These are phyloP conservation scores for Fagopyrum homotropicum DNA, from an alignment of 148 eudicot species.

Conservation along the genomic window DNA sequence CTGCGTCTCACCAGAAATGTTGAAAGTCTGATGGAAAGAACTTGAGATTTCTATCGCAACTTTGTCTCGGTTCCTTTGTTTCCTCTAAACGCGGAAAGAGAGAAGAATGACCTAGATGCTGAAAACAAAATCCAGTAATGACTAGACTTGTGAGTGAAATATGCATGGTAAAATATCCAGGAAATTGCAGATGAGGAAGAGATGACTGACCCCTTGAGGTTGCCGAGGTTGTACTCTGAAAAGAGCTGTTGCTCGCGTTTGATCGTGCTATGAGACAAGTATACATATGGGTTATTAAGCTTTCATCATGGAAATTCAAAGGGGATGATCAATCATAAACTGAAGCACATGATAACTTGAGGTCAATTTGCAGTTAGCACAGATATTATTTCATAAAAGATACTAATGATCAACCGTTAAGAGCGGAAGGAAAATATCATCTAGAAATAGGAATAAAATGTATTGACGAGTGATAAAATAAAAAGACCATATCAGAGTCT, in stretches of 20 bases:
- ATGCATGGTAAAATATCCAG: not conserved
- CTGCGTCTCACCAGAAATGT: not conserved
- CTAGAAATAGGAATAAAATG: not conserved
- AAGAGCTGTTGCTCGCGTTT: slow-evolving; percentile 37
- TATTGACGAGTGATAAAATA: not conserved
- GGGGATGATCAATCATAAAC: not conserved
- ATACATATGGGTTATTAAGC: slow-evolving; percentile 4
- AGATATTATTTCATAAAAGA: not conserved
- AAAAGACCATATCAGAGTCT: slow-evolving; percentile 6
- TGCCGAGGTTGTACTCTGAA: slow-evolving; percentile 36
- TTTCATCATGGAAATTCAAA: not conserved
- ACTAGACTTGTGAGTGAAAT: not conserved
- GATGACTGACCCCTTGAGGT: slow-evolving; percentile 40
- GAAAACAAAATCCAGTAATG: slow-evolving; percentile 12
- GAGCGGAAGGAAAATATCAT: not conserved
- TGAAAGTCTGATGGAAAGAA: not conserved
- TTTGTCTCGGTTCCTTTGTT: slow-evolving; percentile 27
- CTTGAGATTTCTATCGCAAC: slow-evolving; percentile 3
- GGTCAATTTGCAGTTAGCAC: not conserved
- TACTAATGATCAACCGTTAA: not conserved
- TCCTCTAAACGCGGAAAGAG: slow-evolving; percentile 43
- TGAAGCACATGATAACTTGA: not conserved
- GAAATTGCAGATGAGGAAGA: slow-evolving; percentile 29
- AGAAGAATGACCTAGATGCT: slow-evolving; percentile 47
- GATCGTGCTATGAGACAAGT: slow-evolving; percentile 42